Evolutionary conservation across 2,329 filamentous ascomycete species (phyloP), one percentile per base, ranked within the genome.

Genomic region (Hypoxylon sp.): DNA sequence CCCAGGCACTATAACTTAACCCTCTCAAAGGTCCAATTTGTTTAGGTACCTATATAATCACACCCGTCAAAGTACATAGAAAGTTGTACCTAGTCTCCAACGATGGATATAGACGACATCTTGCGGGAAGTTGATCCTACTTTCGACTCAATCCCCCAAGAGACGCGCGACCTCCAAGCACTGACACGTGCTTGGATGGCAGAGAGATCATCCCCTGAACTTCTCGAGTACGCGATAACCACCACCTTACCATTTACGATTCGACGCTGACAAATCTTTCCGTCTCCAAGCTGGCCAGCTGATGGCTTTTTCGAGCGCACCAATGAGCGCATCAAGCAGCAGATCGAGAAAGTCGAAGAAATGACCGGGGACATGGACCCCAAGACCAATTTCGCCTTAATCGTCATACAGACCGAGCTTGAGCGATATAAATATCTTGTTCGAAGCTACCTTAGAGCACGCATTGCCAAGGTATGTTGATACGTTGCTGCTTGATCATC

Each of bases 341-440:
- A 93, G 82, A 92, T 92, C 75, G 87, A 90, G 79, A 86, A 85
- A 72, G 88, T 93, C 69, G 91, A 93, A 81, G 87, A 90, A 65
- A 87, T 94, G 85, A 95, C 92, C 11, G 92, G 91, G 68, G 90
- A 92, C 76, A 91, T 94, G 89, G 94, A 97, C 75, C 92, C 94
- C 50, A 94, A 92, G 79, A 91, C 93, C 70, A 98, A 97, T 79
- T 97, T 99, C 79, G 89, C 90, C 67, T 90, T 98, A 76, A 97
- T 98, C 52, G 91, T 99, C 68, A 90, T 98, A 60, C 96, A 99
- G 83, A 98, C 97, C 5, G 96, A 99, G 82, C 87, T 99, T 60
- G 94, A 98, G 79, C 87, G 96, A 49, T 97, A 93, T 81, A 97
- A 97, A 82, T 99, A 94, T 76, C 85, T 99, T 21, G 87, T 98